Evolutionary conservation across 2,329 filamentous ascomycete species (phyloP), one percentile per base, ranked within the genome.

Genomic region (Raffaelea ambrosiae): DNA sequence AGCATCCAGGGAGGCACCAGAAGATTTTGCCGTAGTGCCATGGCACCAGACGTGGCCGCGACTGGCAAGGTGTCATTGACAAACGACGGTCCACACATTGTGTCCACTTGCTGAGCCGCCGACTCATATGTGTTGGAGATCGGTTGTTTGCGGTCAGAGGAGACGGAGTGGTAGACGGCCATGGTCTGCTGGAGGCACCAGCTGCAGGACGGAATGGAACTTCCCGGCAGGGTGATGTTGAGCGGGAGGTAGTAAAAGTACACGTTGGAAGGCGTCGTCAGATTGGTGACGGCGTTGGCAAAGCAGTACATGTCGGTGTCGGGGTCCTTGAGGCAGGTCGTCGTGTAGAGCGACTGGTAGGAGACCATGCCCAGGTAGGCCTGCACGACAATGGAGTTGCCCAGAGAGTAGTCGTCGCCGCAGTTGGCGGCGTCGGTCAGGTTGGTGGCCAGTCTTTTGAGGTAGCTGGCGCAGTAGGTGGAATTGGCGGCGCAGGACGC

Each of bases 161-260:
- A 81, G 26, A 83, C 84, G 1, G 76, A 66, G 46, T 85, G 81
- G 64, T 86, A 96, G 18, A 95, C 77, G 22, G 74, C 73, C 88
- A 97, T 95, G 4, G 86, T 91, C 51, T 86, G 72, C 59, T 83
- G 73, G 40, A 93, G 72, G 63, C 93, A 97, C 38, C 69, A 68
- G 56, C 78, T 83, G 69, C 93, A 98, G 1, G 76, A 79, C 1
- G 89, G 87, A n/a, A 73, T 71, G 22, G 82, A 78, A 20, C 76
- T 76, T 14, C 70, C 72, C 0, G 87, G 86, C 13, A 96, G 68
- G 1, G 72, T 65, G 38, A 82, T 74, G 50, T 93, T 93, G 48
- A 95, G 74, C 0, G 90, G 87, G 3, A 97, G 71, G 58, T 85
- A 91, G 68, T 96, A 98, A 33, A 93, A 75, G 59, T 90, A 91